phyloP scores from a whole-genome alignment of 2,329 filamentous ascomycete species.

The Emergomyces africanus region DNA sequence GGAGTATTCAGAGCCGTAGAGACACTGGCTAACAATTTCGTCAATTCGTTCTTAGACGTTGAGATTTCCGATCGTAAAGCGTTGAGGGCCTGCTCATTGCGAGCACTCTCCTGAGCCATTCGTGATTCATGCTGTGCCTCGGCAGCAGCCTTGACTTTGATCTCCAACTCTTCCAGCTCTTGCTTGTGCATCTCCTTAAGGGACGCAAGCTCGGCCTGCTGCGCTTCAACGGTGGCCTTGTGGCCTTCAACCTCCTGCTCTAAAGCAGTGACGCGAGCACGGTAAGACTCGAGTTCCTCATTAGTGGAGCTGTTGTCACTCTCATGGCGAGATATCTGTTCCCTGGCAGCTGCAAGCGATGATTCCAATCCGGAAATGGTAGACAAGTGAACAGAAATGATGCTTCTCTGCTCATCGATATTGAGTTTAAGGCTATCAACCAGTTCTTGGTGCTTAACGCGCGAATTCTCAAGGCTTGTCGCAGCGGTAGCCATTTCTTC shows the following conservation, averaged over 20 bases:
- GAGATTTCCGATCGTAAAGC: constrained; percentile 49
- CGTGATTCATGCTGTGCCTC: constrained; percentile 26
- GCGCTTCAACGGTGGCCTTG: constrained; percentile 41
- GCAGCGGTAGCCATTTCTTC: constrained; percentile 28
- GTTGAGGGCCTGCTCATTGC: constrained; percentile 47
- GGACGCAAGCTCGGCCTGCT: constrained; percentile 40
- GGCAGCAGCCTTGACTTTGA: constrained; percentile 23
- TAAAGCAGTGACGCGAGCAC: constrained; percentile 38
- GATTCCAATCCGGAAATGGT: constrained; percentile 65
- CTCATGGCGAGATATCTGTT: constrained; percentile 54
- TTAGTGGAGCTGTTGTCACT: constrained; percentile 45
- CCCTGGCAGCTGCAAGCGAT: constrained; percentile 52
- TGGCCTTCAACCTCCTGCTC: constrained; percentile 45
- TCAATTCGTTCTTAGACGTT: constrained; percentile 53
- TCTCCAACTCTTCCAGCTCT: constrained; percentile 29
- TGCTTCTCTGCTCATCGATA: constrained; percentile 67
- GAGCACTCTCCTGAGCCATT: constrained; percentile 40
- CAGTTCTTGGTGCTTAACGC: constrained; percentile 46
- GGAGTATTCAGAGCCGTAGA: constrained; percentile 26
- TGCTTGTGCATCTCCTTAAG: constrained; percentile 41
- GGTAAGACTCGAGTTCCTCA: constrained; percentile 34
- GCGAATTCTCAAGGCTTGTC: constrained; percentile 37
- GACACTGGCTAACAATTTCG: constrained; percentile 52
- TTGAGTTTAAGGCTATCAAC: constrained; percentile 54
- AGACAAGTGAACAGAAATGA: constrained; percentile 54